A percentile compares a stretch with the other conserved stretches of the same genome.
These are phyloP conservation scores for Beta vulgaris DNA, from an alignment of 148 eudicot species.

Conservation along the genomic window DNA sequence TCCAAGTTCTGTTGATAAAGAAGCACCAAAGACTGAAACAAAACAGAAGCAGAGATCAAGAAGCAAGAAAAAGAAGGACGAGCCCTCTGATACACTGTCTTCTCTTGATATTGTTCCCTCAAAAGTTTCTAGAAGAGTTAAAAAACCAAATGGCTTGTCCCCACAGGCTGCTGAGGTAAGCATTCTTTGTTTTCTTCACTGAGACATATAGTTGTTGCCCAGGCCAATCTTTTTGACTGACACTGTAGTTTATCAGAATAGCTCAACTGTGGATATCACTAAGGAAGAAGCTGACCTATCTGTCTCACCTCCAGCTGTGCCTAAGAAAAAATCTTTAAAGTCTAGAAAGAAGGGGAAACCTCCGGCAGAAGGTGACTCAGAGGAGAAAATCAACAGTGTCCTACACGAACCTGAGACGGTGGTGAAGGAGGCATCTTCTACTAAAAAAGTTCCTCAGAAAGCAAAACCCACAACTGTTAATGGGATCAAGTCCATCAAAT, in stretches of 20 bases:
- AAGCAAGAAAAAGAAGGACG: conserved; percentile 43
- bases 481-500: conserved; percentile 41
- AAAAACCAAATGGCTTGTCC: conserved; percentile 24
- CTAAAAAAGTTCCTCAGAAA: conserved; percentile 26
- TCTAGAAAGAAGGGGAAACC: conserved; percentile 40
- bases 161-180: conserved; percentile 47
- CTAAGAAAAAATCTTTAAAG: conserved; percentile 35
- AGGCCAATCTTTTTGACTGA: conserved; percentile 32
- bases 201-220: conserved; percentile 14
- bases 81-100: conserved; percentile 30
- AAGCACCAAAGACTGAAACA: conserved; percentile 29
- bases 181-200: neutral
- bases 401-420: conserved; percentile 22
- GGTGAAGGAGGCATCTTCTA: conserved; percentile 28
- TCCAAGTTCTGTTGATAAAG: conserved; percentile 27
- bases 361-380: conserved; percentile 28
- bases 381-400: conserved; percentile 30
- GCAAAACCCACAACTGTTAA: conserved; percentile 27
- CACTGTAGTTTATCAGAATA: conserved; percentile 43
- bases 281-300: conserved; percentile 34
- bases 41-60: conserved; percentile 3
- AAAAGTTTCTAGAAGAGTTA: conserved; percentile 28
- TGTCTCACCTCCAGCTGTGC: conserved; percentile 29
- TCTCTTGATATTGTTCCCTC: conserved; percentile 36
- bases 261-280: conserved; percentile 31